These are phyloP conservation scores for Colletotrichum camelliae DNA, from an alignment of 2,329 filamentous ascomycete genomes.

Conservation along the genomic window DNA sequence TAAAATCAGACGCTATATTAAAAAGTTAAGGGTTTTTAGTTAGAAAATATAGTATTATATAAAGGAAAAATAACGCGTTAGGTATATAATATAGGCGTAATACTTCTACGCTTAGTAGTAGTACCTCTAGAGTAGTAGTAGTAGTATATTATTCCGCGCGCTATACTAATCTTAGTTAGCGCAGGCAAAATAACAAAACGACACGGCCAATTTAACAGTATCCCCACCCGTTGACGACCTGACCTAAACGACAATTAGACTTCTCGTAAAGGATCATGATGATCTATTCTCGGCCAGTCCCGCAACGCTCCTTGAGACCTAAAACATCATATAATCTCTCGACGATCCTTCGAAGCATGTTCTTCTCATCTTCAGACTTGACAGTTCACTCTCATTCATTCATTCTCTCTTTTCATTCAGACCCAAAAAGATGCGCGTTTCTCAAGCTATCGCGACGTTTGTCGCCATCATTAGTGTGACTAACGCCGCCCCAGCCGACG, in stretches of 20 bases:
- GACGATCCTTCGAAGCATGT: background rate
- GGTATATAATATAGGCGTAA: no score
- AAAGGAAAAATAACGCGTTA: no score
- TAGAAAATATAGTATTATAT: no score
- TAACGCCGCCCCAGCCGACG: background rate
- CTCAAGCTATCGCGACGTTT: background rate
- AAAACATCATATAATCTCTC: background rate
- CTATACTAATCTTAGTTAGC: no score
- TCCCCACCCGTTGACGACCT: background rate
- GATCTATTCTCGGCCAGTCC: background rate
- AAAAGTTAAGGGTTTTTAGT: no score
- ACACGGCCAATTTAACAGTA: no score
- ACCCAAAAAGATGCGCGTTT: background rate
- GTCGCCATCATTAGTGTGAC: background rate
- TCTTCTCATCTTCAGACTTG: background rate
- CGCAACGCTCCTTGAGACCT: background rate
- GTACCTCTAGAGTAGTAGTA: no score
- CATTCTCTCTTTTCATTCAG: background rate
- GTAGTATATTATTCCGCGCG: no score
- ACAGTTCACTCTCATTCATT: background rate
- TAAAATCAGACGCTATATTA: no score
- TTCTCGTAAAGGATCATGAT: background rate
- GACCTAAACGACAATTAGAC: background rate
- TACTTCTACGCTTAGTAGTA: no score
- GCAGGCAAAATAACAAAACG: no score